Conservation (phyloP, 1,139 yeast species). For the Debaryomycetaceae sp. region DNA sequence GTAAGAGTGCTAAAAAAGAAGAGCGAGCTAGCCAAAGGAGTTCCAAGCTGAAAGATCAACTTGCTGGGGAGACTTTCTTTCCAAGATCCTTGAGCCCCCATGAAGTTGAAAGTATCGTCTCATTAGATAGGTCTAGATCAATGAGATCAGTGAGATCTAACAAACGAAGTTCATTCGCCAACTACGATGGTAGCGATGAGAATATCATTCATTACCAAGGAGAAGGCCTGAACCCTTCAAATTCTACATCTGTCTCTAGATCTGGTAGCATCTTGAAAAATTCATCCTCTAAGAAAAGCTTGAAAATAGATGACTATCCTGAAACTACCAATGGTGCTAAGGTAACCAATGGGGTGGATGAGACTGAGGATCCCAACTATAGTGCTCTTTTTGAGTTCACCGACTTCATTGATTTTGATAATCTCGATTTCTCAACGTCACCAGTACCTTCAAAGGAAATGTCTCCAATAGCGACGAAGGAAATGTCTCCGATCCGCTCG, state of each 20-base stretch:
- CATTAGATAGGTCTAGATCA: slow-evolving; percentile 68
- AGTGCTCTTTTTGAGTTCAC: slow-evolving; percentile 56
- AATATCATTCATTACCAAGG: slow-evolving; percentile 35
- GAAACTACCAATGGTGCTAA: background rate
- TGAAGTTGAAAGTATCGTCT: slow-evolving; percentile 72
- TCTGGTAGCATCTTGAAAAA: slow-evolving; percentile 54
- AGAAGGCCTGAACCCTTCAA: slow-evolving; percentile 12
- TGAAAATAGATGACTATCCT: slow-evolving; percentile 6
- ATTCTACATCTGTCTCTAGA: slow-evolving; percentile 14
- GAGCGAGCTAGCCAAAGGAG: background rate
- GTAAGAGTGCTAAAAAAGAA: background rate
- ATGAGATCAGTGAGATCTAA: slow-evolving; percentile 43
- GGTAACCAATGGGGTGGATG: background rate
- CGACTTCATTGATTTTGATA: slow-evolving; percentile 61
- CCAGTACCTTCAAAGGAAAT: slow-evolving; percentile 8
- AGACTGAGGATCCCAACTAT: slow-evolving; percentile 13
- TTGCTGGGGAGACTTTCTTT: slow-evolving; percentile 63
- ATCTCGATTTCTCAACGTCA: slow-evolving; percentile 28
- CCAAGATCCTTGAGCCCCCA: slow-evolving; percentile 64
- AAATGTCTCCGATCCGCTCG: slow-evolving; percentile 12
- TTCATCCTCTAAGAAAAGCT: slow-evolving; percentile 6
- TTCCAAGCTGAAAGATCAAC: slow-evolving; percentile 10
- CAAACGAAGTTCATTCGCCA: slow-evolving; percentile 42
- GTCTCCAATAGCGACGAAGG: no score
- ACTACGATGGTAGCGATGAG: slow-evolving; percentile 48